Percentiles rank a stretch among this genome's conserved stretches.
phyloP scores from a whole-genome alignment of 2,329 filamentous ascomycete genomes.

The Plenodomus lindquistii region DNA sequence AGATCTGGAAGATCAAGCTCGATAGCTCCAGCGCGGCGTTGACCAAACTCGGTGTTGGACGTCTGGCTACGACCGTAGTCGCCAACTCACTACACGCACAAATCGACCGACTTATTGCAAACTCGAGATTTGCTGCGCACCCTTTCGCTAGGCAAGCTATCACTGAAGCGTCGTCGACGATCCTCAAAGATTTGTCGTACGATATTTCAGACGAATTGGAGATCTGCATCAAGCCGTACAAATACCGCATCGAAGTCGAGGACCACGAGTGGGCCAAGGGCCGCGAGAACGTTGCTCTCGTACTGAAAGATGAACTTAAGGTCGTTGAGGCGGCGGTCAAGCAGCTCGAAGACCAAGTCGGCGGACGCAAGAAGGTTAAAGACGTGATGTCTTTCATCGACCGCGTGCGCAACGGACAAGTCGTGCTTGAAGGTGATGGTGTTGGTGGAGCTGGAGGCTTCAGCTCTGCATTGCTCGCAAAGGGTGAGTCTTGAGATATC shows the following conservation, averaged over 20 bases:
- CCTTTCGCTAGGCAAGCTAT: slow-evolving; percentile 94
- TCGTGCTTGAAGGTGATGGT: slow-evolving; percentile 81
- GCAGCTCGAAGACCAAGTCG: slow-evolving; percentile 74
- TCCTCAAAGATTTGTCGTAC: slow-evolving; percentile 92
- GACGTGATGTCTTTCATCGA: slow-evolving; percentile 94
- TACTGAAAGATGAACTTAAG: slow-evolving; percentile 84
- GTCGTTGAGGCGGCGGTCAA: slow-evolving; percentile 81
- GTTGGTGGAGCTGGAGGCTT: slow-evolving; percentile 89
- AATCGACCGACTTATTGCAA: slow-evolving; percentile 75
- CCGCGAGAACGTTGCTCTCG: slow-evolving; percentile 76
- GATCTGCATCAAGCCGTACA: slow-evolving; percentile 98
- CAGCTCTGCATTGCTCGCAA: slow-evolving; percentile 79
- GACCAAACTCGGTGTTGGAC: slow-evolving; percentile 91
- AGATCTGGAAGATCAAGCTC: slow-evolving; percentile 92
- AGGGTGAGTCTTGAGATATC: slow-evolving; percentile 64
- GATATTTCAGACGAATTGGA: slow-evolving; percentile 97
- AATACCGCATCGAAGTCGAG: slow-evolving; percentile 95
- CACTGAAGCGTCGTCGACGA: slow-evolving; percentile 83
- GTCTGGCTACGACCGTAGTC: slow-evolving; percentile 89
- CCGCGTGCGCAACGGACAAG: slow-evolving; percentile 81
- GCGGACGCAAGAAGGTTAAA: slow-evolving; percentile 79
- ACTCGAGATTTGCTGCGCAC: slow-evolving; percentile 85
- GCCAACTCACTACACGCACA: slow-evolving; percentile 84
- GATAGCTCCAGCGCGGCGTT: slow-evolving; percentile 88
- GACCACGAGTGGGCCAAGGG: slow-evolving; percentile 86